Conservation (phyloP, 202 grass and related monocot genomes). For the Brachypodium distachyon region DNA sequence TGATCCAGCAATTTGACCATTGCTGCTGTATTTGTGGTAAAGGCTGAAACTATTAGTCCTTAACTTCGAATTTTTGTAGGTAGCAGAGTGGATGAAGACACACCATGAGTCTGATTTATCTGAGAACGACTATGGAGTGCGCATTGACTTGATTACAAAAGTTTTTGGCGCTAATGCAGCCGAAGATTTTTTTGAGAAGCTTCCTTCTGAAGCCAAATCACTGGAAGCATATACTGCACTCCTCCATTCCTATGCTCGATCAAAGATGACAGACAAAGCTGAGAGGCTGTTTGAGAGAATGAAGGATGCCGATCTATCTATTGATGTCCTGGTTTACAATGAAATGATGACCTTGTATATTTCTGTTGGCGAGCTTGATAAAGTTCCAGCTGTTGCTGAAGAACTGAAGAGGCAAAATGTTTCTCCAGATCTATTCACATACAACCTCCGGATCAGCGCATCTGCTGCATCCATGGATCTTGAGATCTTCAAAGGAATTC, state of each 20-base stretch:
- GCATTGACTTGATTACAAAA: slow-evolving; percentile 74
- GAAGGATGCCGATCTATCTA: slow-evolving; percentile 36
- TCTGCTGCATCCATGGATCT: slow-evolving; percentile 52
- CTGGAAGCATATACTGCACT: slow-evolving; percentile 64
- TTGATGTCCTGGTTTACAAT: slow-evolving; percentile 52
- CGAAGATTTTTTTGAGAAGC: slow-evolving; percentile 78
- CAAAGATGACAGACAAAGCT: slow-evolving; percentile 73
- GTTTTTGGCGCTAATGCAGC: slow-evolving; percentile 73
- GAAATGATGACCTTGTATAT: slow-evolving; percentile 90
- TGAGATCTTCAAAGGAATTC: slow-evolving; percentile 34
- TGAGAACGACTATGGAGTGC: slow-evolving; percentile 54
- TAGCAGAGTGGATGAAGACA: slow-evolving; percentile 79
- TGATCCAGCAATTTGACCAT: not conserved
- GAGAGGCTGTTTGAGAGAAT: slow-evolving; percentile 63
- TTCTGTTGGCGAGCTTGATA: slow-evolving; percentile 60
- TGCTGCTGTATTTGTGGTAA: not conserved
- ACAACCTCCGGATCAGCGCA: slow-evolving; percentile 75
- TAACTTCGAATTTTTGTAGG: slow-evolving; percentile 38
- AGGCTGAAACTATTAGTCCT: not conserved
- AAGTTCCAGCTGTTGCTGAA: slow-evolving; percentile 36
- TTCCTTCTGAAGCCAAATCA: slow-evolving; percentile 48
- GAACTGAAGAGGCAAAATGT: slow-evolving; percentile 54
- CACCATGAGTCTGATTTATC: slow-evolving; percentile 64
- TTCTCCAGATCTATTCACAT: slow-evolving; percentile 64
- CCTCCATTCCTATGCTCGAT: slow-evolving; percentile 70